Base-by-base conservation (phyloP, 1,284 basidiomycete species). In the Irpex sp. region DNA sequence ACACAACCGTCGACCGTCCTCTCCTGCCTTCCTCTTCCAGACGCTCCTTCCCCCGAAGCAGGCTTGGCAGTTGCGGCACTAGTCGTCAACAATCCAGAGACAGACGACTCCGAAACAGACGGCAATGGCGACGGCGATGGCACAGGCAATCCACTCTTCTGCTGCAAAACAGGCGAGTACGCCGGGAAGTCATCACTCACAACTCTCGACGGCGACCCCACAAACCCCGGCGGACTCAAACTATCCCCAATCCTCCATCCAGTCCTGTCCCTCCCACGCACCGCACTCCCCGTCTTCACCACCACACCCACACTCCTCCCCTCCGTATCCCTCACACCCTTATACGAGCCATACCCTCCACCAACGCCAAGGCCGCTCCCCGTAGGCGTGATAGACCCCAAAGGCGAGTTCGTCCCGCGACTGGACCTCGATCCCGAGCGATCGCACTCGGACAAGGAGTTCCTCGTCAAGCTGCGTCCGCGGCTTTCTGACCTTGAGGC, bases 331-430 rank as follows among this genome's bases (percentile, higher is more conserved):
- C 74, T 61, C 63, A 66, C 49, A 66, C 73, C 65, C n/a, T 21
- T 51, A 73, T 66, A 69, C 48, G 65, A 58, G 10, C 64, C 74
- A 35, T 71, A 74, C 23, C 74, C 74, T 58, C 68, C 67, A 18
- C 66, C 75, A 45, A 77, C 65, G n/a, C 67, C 78, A 7, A 76
- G 65, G 28, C 69, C 68, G 45, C 73, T 59, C 10, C 75, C 81
- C 3, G 87, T 85, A 5, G 86, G 87, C 19, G 84, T 86, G 56
- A 86, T 71, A 63, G 83, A 85, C 7, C 85, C 86, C 39, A 86
- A 68, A 3, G 85, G 81, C 56, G 81, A 82, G 61, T 73, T 74
- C 48, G 73, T 71, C 39, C 75, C 73, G 33, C 69, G 70, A 28
- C 76, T 71, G 12, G 66, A 67, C 23, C 5, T 60, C 61, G 71